A percentile compares a stretch with the other conserved stretches of the same genome.
Evolutionary conservation across 257 asterid genomes (phyloP).

Genomic region (Solanum peruvianum): DNA sequence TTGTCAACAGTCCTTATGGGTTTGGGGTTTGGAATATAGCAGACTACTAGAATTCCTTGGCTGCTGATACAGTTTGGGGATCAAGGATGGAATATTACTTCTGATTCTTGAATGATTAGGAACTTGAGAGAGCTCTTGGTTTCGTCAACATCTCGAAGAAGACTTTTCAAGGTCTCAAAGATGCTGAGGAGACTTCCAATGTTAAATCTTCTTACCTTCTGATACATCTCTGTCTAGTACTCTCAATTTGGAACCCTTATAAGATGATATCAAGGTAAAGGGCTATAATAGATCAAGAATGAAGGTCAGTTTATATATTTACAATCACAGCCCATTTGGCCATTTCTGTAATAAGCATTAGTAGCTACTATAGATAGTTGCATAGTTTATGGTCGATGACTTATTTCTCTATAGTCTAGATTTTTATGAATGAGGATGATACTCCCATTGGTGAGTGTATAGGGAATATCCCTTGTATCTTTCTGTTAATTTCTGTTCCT

Average conservation of each 20-base stretch:
- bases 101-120: neutral
- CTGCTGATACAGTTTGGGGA: neutral
- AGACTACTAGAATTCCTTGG: neutral
- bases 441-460: neutral
- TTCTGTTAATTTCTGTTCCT: neutral
- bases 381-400: neutral
- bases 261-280: neutral
- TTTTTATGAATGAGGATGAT: neutral
- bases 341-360: neutral
- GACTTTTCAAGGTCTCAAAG: neutral
- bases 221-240: neutral
- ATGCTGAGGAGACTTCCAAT: neutral
- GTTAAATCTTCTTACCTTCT: neutral
- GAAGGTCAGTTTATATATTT: neutral
- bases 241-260: neutral
- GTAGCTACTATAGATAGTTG: neutral
- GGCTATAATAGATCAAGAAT: neutral
- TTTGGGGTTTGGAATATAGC: neutral
- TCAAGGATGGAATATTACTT: neutral
- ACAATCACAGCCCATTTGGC: neutral
- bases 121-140: neutral
- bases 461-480: neutral
- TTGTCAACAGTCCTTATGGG: neutral
- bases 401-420: neutral
- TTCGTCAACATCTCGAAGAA: neutral